Percentiles rank a stretch among this genome's conserved stretches.
These are phyloP conservation scores for Pseudocercospora macadamiae DNA, from an alignment of 2,329 filamentous ascomycete genomes.

Conservation along the genomic window DNA sequence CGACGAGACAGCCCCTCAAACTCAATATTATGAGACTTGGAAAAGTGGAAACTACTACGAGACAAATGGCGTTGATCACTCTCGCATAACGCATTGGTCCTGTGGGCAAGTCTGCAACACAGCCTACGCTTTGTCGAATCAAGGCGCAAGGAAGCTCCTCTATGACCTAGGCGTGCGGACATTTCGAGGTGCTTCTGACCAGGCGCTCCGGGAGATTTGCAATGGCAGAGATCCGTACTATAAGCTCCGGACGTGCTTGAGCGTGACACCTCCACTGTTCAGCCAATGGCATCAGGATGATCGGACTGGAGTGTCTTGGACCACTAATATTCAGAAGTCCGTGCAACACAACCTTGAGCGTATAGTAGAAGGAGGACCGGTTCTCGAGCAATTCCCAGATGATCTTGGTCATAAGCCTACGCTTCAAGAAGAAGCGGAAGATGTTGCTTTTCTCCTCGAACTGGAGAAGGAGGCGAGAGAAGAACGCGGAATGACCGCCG, in stretches of 20 bases:
- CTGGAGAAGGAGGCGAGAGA: background rate
- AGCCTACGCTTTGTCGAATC: conserved; percentile 51
- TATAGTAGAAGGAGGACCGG: background rate
- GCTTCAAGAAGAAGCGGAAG: background rate
- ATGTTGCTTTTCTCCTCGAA: background rate
- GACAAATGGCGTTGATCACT: conserved; percentile 37
- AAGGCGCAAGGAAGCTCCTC: conserved; percentile 47
- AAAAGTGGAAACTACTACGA: background rate
- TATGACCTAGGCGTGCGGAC: conserved; percentile 49
- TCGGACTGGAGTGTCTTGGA: background rate
- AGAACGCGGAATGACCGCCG: background rate
- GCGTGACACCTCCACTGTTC: background rate
- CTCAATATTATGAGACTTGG: background rate
- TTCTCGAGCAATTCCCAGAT: background rate
- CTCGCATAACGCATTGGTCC: conserved; percentile 47
- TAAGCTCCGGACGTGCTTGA: background rate
- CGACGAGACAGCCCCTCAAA: background rate
- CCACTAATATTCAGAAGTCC: background rate
- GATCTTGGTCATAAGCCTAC: background rate
- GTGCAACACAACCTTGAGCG: background rate
- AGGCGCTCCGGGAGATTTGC: background rate
- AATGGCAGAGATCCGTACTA: background rate
- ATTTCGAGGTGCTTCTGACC: conserved; percentile 42
- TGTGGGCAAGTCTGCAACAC: conserved; percentile 45
- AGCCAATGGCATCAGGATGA: background rate